Conservation (phyloP, 1,139 yeast species). For the Pneumocystis canis region DNA sequence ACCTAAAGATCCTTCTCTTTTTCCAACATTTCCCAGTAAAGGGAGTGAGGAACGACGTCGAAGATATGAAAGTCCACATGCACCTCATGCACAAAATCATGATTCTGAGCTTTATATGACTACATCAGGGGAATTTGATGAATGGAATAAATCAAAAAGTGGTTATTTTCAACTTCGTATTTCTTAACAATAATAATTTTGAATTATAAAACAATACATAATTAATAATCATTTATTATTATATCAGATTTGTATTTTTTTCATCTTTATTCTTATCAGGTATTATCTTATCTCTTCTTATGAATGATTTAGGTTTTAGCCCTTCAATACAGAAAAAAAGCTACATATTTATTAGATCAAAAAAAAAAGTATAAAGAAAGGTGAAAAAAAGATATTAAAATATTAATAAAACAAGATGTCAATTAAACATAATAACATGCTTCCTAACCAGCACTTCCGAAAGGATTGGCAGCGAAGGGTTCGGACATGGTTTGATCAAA, state of each 20-base stretch:
- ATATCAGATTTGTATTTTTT: neutral
- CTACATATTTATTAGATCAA: neutral
- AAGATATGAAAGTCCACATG: neutral
- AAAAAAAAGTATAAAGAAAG: neutral
- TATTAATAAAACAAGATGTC: conserved; percentile 6
- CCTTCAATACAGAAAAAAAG: neutral
- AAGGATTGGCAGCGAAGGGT: conserved; percentile 99
- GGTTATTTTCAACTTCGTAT: neutral
- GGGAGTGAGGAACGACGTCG: neutral
- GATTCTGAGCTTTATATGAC: neutral
- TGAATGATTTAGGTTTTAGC: neutral
- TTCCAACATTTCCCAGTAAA: conserved; percentile 18
- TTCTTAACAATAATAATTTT: neutral
- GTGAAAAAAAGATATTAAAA: neutral
- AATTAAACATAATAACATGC: conserved; percentile 23
- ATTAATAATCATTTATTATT: neutral
- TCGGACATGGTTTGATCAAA: conserved; percentile 98
- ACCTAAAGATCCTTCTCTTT: conserved; percentile 14
- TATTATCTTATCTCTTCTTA: too few relatives aligned
- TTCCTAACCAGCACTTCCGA: conserved; percentile 73
- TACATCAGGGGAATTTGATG: neutral
- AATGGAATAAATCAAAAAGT: neutral
- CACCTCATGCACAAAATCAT: neutral
- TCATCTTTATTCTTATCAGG: too few relatives aligned
- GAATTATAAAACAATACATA: neutral